Evolutionary conservation across 73 alveolate species (phyloP).

Genomic region (Blepharisma stoltei): DNA sequence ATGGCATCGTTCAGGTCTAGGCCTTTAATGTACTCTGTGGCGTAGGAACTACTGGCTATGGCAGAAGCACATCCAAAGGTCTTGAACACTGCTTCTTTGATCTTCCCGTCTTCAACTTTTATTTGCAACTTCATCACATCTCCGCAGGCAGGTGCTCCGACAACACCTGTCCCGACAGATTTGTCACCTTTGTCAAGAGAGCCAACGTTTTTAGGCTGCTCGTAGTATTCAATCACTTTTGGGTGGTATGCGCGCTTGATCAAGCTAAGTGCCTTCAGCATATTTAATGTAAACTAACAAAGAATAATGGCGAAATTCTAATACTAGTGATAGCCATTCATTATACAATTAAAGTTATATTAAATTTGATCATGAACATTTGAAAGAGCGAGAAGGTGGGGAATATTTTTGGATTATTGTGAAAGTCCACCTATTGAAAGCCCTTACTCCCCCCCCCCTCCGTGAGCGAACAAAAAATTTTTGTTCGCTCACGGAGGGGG

Average conservation of each 20-base stretch:
- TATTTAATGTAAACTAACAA: too few species aligned
- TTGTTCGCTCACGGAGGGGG: too few species aligned
- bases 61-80: conserved; percentile 98
- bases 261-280: too few species aligned
- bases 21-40: conserved; percentile 84
- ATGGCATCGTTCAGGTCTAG: conserved; percentile 80
- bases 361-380: too few species aligned
- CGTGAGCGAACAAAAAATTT: too few species aligned
- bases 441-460: too few species aligned
- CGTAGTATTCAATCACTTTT: conserved; percentile 83
- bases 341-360: too few species aligned
- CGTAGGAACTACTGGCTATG: conserved; percentile 88
- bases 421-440: too few species aligned
- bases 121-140: conserved; percentile 94
- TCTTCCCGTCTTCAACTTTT: conserved; percentile 82
- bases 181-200: conserved; percentile 66
- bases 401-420: too few species aligned
- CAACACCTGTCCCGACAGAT: conserved; percentile 93
- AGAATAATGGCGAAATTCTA: too few species aligned
- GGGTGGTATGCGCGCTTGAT: conserved; percentile 50
- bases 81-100: conserved; percentile 91
- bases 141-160: conserved; percentile 97
- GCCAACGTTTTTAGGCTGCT: conserved; percentile 90
- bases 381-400: too few species aligned
- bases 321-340: too few species aligned